Conservation (phyloP, 352 stramenopile genomes). For the Phytophthora capsici region DNA sequence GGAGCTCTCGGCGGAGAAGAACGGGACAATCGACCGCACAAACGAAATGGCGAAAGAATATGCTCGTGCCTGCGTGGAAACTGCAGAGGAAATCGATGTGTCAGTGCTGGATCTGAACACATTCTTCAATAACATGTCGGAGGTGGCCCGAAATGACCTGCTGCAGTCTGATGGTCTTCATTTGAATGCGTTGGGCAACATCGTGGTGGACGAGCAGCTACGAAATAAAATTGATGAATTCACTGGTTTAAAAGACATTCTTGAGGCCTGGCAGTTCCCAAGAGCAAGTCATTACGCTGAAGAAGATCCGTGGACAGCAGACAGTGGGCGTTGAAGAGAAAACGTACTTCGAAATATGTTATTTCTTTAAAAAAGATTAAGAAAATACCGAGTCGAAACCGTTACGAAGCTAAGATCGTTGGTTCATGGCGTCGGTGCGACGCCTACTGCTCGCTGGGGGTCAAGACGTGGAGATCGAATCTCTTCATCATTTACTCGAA, state of each 20-base stretch:
- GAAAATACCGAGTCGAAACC: neutral
- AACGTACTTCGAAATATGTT: neutral
- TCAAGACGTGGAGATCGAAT: slow-evolving; percentile 14
- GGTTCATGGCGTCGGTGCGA: slow-evolving; percentile 20
- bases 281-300: slow-evolving; percentile 1
- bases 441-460: slow-evolving; percentile 18
- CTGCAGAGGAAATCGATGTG: slow-evolving; percentile 25
- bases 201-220: slow-evolving; percentile 43
- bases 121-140: slow-evolving; percentile 51
- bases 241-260: slow-evolving; percentile 3
- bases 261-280: slow-evolving; percentile 24
- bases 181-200: slow-evolving; percentile 53
- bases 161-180: slow-evolving; percentile 50
- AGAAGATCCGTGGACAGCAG: slow-evolving; percentile 21
- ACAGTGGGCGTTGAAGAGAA: slow-evolving; percentile 1
- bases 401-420: neutral
- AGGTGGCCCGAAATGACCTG: slow-evolving; percentile 37
- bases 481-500: slow-evolving; percentile 14
- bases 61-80: slow-evolving; percentile 45
- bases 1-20: slow-evolving; percentile 23
- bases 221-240: slow-evolving; percentile 34
- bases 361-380: too few species aligned
- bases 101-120: slow-evolving; percentile 52
- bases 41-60: slow-evolving; percentile 38
- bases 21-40: slow-evolving; percentile 34